Evolutionary conservation across 177 flowering plant species (phyloP), one percentile per base, ranked within the genome.

Genomic region (Viscum album): DNA sequence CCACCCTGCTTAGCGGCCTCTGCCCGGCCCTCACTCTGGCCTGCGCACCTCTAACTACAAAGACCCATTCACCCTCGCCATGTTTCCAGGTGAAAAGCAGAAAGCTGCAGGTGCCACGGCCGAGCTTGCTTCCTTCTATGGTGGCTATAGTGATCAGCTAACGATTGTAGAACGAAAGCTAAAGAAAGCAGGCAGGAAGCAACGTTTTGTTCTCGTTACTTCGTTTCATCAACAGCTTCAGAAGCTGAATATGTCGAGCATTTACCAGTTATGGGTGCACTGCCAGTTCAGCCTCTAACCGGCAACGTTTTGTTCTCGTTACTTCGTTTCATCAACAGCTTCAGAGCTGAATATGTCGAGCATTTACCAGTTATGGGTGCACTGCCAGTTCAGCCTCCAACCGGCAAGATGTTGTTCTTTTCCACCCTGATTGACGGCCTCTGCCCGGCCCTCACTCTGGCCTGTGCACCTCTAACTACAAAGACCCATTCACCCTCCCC

Each of bases 21-120:
- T 96, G 88, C 71, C 99, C 99, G 29, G 99, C 99, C 36, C 71
- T 95, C 70, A 92, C 98, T 50, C 66, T 92, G 43, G 99, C 99
- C 36, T 90, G 98, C 81, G 95, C 97, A n/a, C n/a, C 7, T 74
- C 91, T 59, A 93, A 88, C 74, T 86, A 76, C 58, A 82, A 77
- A 79, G 90, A 87, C 62, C 98, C 97, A 29, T 95, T 92, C 72
- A 75, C 86, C 39, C 74, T 92, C 39, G 95, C 99, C 31, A 79
- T 87, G 85, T 78, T 76, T 13, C 90, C 93, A 34, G 67, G 77
- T 67, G 87, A 85, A 43, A 92, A 76, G 80, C 83, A 85, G 76
- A 88, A 50, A 82, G 96, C 92, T 36, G 69, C 72, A 32, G 84
- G 75, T 70, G 96, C 95, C 56, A 90, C 79, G 78, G 64, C 66